Evolutionary conservation across 306 rosid species (phyloP), one percentile per base, ranked within the genome.

Genomic region (Oemleria cerasiformis): DNA sequence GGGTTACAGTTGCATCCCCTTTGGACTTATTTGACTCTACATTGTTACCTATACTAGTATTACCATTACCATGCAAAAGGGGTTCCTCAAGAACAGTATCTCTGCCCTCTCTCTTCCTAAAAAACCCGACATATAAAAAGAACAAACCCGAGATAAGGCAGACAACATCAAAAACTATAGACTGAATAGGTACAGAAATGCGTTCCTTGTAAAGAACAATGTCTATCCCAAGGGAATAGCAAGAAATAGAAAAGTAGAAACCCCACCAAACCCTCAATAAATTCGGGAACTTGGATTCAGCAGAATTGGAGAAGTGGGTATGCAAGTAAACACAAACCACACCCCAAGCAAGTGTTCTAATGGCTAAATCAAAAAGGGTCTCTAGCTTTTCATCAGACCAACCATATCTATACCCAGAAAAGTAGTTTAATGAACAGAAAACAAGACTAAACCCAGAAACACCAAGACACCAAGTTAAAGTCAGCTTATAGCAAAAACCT

Each of bases 241-340:
- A 85, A 58, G 83, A 86, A 50, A 88, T 57, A 68, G 75, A 75
- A 43, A 78, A 74, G 74, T 66, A 88, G 39, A 67, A 79, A 86
- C 88, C 73, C 87, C 79, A 82, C 84, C 88, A 91, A 74, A 86
- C 62, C 78, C 87, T 85, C 63, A 91, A 73, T 57, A 73, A 65
- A 42, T 39, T 13, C 2, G 87, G 82, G 47, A 73, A 80, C 63
- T 72, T 67, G 5, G 42, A 20, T 43, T 61, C 80, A 40, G 64
- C 65, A 4, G 67, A 57, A 72, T 63, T 60, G 19, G 70, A 65
- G 38, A 73, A 50, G 15, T 51, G 73, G 66, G 75, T 38, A 42
- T 76, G 60, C 68, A 91, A 76, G 68, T 74, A 83, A 47, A 81
- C 78, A 74, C 66, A 79, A 67, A 86, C 58, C 11, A 56, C 71